Percentiles rank a stretch among this genome's conserved stretches.
Evolutionary conservation across 352 stramenopile species (phyloP).

Genomic region (Phytophthora fragariae): DNA sequence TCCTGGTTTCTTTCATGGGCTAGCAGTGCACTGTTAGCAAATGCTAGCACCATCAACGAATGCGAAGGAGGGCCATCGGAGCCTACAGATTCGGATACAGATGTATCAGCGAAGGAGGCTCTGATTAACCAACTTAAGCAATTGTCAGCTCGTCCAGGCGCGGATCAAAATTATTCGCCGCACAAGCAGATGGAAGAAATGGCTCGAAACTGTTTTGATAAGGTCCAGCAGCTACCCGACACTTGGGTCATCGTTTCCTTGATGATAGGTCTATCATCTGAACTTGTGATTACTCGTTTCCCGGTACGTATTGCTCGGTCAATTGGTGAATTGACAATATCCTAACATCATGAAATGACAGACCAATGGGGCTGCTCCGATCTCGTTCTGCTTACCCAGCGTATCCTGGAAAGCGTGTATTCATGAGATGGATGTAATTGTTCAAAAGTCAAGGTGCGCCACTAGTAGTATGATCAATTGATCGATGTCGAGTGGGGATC

Average conservation of each 20-base stretch:
- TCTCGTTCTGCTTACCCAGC: conserved; percentile 60
- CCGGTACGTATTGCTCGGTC: conserved; percentile 29
- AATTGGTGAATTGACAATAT: not conserved
- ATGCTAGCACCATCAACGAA: conserved; percentile 33
- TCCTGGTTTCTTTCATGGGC: conserved; percentile 46
- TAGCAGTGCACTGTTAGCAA: conserved; percentile 49
- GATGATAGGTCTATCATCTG: conserved; percentile 46
- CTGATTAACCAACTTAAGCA: conserved; percentile 32
- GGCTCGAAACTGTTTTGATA: conserved; percentile 19
- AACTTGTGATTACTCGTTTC: conserved; percentile 59
- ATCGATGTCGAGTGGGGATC: not conserved
- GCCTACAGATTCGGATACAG: not conserved
- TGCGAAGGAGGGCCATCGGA: conserved; percentile 1
- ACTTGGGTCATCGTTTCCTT: conserved; percentile 58
- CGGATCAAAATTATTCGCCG: conserved; percentile 2
- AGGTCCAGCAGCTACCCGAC: conserved; percentile 44
- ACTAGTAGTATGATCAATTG: not conserved
- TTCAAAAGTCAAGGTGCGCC: conserved; percentile 66
- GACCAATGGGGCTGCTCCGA: conserved; percentile 48
- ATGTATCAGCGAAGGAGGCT: conserved; percentile 24
- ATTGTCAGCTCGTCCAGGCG: conserved; percentile 14
- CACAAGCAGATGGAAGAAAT: conserved; percentile 31
- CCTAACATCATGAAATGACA: conserved; percentile 33
- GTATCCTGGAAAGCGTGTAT: conserved; percentile 53
- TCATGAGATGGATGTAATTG: conserved; percentile 55